Percentiles rank a stretch among this genome's conserved stretches.
Conservation (phyloP, 192 early-diverging fungal species). For the Entomortierella chlamydospora region DNA sequence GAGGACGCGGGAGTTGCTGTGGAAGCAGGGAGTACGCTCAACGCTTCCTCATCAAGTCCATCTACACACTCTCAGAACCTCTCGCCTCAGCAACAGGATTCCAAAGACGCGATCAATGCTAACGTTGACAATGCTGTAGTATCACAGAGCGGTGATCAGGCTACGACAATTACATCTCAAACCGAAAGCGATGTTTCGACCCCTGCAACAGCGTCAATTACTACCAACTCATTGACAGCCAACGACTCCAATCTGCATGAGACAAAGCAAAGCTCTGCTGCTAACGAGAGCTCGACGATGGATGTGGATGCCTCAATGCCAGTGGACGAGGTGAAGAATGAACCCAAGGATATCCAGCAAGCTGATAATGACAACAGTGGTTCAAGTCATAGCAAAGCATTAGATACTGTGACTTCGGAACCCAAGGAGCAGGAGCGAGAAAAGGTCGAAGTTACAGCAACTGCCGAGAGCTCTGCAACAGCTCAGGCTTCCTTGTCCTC, state of each 20-base stretch:
- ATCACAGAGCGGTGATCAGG: background rate
- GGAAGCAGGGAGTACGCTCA: background rate
- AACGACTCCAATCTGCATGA: background rate
- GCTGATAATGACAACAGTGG: background rate
- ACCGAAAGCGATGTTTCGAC: background rate
- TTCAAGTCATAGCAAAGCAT: background rate
- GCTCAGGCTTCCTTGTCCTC: too few relatives aligned
- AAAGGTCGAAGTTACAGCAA: too few relatives aligned
- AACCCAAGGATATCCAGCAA: background rate
- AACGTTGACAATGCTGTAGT: background rate
- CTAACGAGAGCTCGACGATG: background rate
- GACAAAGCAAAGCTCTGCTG: background rate
- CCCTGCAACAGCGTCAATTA: background rate
- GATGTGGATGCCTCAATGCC: background rate
- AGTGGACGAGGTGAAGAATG: background rate
- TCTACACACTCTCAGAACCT: background rate
- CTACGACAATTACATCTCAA: background rate
- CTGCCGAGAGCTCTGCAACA: too few relatives aligned
- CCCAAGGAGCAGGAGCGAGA: background rate
- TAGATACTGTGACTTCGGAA: background rate
- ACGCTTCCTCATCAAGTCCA: background rate
- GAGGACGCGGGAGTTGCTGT: slow-evolving; percentile 12
- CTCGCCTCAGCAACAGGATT: background rate
- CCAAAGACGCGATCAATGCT: background rate
- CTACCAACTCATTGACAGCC: background rate